Conservation (phyloP, 1,284 basidiomycete species). For the Dichomitus squalens region DNA sequence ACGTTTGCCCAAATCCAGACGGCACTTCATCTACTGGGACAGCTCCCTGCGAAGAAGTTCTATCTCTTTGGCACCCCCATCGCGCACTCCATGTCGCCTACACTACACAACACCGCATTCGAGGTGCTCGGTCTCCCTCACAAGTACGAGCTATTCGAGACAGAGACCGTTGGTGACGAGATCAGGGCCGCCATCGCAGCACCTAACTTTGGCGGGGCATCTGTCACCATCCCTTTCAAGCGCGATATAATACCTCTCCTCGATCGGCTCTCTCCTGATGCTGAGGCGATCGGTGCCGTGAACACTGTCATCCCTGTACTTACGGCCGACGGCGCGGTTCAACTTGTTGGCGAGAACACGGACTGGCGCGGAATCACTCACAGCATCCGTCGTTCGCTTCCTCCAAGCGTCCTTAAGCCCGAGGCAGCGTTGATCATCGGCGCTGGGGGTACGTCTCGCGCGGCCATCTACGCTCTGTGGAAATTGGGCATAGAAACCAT, state of each 20-base stretch:
- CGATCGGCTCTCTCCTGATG: constrained; percentile 77
- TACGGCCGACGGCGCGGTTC: constrained; percentile 46
- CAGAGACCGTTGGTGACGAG: constrained; percentile 63
- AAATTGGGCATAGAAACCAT: constrained; percentile 69
- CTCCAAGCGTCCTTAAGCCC: constrained; percentile 36
- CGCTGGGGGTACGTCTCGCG: constrained; percentile 90
- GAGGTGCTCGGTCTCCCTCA: constrained; percentile 82
- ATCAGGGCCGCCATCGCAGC: constrained; percentile 66
- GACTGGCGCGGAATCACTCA: constrained; percentile 88
- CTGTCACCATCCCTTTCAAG: constrained; percentile 95
- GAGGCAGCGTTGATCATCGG: constrained; percentile 81
- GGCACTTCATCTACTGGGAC: constrained; percentile 81
- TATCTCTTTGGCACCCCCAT: constrained; percentile 93
- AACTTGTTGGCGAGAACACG: constrained; percentile 87
- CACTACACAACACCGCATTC: constrained; percentile 92
- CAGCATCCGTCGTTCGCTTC: constrained; percentile 48
- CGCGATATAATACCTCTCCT: constrained; percentile 83
- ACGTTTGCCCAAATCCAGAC: constrained; percentile 86
- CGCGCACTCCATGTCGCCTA: constrained; percentile 88
- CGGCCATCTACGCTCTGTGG: constrained; percentile 88
- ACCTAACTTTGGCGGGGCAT: constrained; percentile 90
- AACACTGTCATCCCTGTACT: constrained; percentile 81
- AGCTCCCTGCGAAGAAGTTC: constrained; percentile 72
- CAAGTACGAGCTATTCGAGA: constrained; percentile 80
- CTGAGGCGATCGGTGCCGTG: constrained; percentile 85